Conservation (phyloP, 2,329 filamentous ascomycete genomes). For the Botryotinia globosa region DNA sequence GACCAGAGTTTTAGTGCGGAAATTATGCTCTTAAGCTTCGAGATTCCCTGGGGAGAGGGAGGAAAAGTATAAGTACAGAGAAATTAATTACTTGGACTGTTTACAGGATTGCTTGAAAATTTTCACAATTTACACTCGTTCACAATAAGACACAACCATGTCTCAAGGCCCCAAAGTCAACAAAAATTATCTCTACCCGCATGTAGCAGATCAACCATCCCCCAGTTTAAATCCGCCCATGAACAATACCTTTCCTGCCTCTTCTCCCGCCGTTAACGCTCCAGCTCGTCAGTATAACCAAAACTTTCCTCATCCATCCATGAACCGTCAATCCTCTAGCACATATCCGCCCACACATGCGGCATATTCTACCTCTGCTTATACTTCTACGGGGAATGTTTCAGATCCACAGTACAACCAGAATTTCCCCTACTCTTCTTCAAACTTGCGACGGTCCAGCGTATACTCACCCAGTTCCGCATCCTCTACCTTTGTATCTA, state of each 20-base stretch:
- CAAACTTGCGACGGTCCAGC: neutral
- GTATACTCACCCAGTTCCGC: rapidly evolving
- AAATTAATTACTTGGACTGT: neutral
- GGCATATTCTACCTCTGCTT: neutral
- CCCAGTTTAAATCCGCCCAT: too few relatives aligned
- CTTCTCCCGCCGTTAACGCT: too few relatives aligned
- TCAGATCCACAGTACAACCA: neutral
- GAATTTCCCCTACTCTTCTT: neutral
- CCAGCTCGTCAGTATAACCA: neutral
- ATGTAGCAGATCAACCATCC: neutral
- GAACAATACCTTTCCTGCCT: neutral
- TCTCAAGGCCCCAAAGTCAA: neutral
- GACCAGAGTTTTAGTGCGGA: too few relatives aligned
- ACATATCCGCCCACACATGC: neutral
- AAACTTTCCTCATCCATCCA: neutral
- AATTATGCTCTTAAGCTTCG: neutral
- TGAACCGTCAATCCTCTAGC: neutral
- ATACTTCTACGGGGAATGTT: neutral
- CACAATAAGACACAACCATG: neutral
- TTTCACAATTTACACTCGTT: neutral
- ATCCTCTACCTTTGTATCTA: neutral
- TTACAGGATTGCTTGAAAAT: neutral
- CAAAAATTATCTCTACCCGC: neutral
- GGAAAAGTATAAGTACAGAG: neutral
- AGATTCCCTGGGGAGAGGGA: neutral